Conservation (phyloP, 306 rosid species). For the Trichosanthes truncata region DNA sequence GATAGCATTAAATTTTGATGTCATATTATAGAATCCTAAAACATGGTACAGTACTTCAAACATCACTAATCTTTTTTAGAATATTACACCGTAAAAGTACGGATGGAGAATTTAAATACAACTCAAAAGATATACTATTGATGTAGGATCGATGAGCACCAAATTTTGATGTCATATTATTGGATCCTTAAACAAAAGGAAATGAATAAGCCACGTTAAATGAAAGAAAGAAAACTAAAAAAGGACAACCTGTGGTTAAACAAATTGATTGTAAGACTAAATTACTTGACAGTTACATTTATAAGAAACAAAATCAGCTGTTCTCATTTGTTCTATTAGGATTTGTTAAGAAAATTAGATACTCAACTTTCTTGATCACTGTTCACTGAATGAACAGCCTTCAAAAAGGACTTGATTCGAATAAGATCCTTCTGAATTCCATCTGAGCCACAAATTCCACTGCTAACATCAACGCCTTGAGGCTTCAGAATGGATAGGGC, state of each 20-base stretch:
- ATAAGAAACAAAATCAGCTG: background rate
- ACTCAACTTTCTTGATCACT: conserved; percentile 16
- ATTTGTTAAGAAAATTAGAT: background rate
- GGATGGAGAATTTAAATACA: too few species aligned
- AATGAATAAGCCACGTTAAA: background rate
- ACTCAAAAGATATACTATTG: too few species aligned
- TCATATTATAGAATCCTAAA: too few species aligned
- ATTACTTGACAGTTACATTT: background rate
- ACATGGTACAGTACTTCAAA: too few species aligned
- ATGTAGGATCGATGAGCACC: too few species aligned
- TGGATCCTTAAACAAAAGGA: background rate
- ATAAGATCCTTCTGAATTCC: conserved; percentile 66
- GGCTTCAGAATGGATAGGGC: conserved; percentile 63
- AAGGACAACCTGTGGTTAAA: background rate
- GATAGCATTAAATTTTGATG: too few species aligned
- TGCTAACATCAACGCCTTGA: conserved; percentile 79
- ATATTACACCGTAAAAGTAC: too few species aligned
- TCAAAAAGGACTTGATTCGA: conserved; percentile 48
- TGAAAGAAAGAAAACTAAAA: background rate
- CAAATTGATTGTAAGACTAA: background rate
- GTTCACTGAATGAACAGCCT: conserved; percentile 33
- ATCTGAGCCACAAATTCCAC: conserved; percentile 76
- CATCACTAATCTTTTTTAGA: too few species aligned
- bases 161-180: background rate
- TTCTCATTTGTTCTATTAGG: too few species aligned